A percentile compares a stretch with the other conserved stretches of the same genome.
phyloP scores from a whole-genome alignment of 164 flowering plant genomes.

The Magnolia kwangsiensis region DNA sequence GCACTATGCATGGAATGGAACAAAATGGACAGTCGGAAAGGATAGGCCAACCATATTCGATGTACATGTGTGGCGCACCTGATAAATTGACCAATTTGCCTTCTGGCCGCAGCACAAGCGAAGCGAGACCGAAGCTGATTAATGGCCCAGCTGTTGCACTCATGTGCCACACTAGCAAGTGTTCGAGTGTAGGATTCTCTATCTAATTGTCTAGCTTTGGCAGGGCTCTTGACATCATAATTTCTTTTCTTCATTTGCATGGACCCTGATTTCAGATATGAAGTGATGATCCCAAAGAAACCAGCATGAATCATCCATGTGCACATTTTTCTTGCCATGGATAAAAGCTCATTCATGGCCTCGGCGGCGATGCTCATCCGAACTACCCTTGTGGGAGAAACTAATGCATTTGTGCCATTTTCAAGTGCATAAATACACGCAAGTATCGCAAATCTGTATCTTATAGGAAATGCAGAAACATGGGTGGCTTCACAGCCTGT shows the following conservation, averaged over 20 bases:
- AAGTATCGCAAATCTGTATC: not conserved
- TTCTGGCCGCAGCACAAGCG: not conserved
- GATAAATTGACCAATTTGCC: no score
- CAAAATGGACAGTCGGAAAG: no score
- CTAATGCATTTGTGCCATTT: no score
- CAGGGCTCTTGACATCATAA: not conserved
- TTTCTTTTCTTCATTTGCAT: not conserved
- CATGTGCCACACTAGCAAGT: not conserved
- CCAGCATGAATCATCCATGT: not conserved
- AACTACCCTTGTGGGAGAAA: not conserved
- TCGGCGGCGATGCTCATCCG: not conserved
- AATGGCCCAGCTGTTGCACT: not conserved
- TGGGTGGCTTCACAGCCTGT: no score
- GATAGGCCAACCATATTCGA: no score
- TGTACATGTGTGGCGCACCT: no score
- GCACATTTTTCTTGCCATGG: not conserved
- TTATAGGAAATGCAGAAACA: not conserved
- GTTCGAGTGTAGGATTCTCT: not conserved
- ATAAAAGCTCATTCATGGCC: not conserved
- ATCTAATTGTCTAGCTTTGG: not conserved
- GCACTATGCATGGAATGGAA: no score
- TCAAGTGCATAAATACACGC: not conserved
- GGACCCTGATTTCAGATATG: not conserved
- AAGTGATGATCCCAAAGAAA: not conserved
- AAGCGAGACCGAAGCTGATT: not conserved